Base-by-base conservation (phyloP, 768 basidiomycete species). In the Kwoniella shandongensis region DNA sequence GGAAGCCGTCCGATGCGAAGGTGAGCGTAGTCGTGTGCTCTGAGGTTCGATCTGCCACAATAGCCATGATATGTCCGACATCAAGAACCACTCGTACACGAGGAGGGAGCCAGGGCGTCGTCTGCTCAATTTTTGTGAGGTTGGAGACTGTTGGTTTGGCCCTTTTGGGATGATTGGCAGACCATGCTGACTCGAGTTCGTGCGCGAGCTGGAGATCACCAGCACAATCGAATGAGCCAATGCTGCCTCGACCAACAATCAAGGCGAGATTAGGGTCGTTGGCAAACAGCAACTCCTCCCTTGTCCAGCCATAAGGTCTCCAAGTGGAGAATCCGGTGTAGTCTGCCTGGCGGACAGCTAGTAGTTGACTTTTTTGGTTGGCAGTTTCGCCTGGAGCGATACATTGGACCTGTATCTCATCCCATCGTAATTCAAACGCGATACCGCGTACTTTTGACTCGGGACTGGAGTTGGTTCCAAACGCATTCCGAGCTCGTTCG, bases 251-350 rank as follows among this genome's bases (percentile, higher is more conserved):
- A 1, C 45, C 57, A 38, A 73, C 59, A 18, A 73, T 45, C 13
- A 73, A 42, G 3, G 66, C 59, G 25, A 73, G 57, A 48, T 73
- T 73, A 3, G 69, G 71, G 32, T 73, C 71, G 20, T 26, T 50
- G 12, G 66, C 51, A 44, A 73, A 73, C n/a, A 70, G 57, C 26
- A 73, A 49, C 38, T 73, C 71, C 26, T 73, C 69, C 27, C 71
- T 22, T 2, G 54, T 56, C 71, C 71, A 73, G 0, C 69, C 69
- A 1, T 35, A 23, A 5, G 71, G 71, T 52, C 71, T n/a, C 71
- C 71, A 73, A 1, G 64, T 64, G 2, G 66, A 64, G 29, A 68
- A 51, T 2, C 68, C 71, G 27, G 62, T 61, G 38, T 70, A 39
- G 2, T 57, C 60, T 1, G 62, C 65, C 26, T 58, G 44, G 2